Conservation (phyloP, 768 basidiomycete genomes). For the Boletus fagicola region DNA sequence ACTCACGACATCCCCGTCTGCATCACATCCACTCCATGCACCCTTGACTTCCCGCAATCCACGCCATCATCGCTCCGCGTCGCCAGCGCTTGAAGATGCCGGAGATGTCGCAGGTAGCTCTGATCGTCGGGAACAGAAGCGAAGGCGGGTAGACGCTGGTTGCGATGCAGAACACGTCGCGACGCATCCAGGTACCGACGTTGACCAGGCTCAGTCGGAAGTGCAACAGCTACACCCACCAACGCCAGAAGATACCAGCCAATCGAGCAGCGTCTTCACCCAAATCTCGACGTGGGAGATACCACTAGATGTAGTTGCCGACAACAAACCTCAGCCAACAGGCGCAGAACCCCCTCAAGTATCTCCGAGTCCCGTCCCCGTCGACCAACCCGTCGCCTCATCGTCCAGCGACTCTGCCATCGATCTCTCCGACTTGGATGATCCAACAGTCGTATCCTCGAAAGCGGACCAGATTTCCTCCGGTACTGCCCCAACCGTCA, state of each 20-base stretch:
- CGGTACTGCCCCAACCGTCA: neutral
- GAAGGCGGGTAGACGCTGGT: slow-evolving; percentile 8
- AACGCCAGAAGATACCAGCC: neutral
- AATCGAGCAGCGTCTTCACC: neutral
- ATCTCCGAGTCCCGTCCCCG: neutral
- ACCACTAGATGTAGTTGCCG: slow-evolving; percentile 7
- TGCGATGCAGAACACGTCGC: neutral
- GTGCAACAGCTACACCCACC: neutral
- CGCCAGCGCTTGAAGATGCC: neutral
- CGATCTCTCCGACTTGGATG: slow-evolving; percentile 1
- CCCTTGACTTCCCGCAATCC: neutral
- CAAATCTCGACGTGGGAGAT: slow-evolving; percentile 27
- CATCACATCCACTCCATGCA: neutral
- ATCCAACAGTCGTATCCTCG: neutral
- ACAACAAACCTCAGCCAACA: neutral
- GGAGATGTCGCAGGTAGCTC: neutral
- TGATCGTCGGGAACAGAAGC: slow-evolving; percentile 17
- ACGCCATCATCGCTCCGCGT: slow-evolving; percentile 2
- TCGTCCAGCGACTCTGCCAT: neutral
- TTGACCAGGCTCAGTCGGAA: neutral
- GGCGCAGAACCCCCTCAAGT: neutral
- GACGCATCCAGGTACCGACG: neutral
- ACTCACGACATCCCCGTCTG: slow-evolving; percentile 6
- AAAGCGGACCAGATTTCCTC: neutral
- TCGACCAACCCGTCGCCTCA: neutral